Evolutionary conservation across 495 filamentous ascomycete genomes (phyloP).

Genomic region (Cudoniella acicularis): DNA sequence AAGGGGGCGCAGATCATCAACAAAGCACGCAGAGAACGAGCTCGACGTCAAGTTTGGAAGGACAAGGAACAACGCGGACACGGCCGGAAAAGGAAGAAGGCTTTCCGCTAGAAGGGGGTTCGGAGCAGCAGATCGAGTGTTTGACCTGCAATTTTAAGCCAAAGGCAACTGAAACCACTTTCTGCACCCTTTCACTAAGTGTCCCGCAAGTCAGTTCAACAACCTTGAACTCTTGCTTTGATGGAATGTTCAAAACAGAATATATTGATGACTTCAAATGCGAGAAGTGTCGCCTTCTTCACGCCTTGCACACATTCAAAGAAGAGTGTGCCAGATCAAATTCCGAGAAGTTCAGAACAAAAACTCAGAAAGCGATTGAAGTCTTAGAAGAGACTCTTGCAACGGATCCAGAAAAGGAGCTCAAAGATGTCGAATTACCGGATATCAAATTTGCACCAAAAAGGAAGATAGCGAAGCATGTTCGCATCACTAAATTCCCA

Average conservation of each 20-base stretch:
- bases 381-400: slow-evolving; percentile 59
- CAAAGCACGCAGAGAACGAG: too few species aligned
- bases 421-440: slow-evolving; percentile 69
- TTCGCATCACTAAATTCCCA: slow-evolving; percentile 80
- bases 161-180: slow-evolving; percentile 73
- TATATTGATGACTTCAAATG: slow-evolving; percentile 96
- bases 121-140: slow-evolving; percentile 93
- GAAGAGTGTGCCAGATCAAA: slow-evolving; percentile 42
- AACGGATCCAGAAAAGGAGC: slow-evolving; percentile 68
- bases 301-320: slow-evolving; percentile 56
- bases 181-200: slow-evolving; percentile 88
- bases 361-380: slow-evolving; percentile 51
- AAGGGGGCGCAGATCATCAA: too few species aligned
- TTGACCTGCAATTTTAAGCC: slow-evolving; percentile 85
- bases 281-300: slow-evolving; percentile 82
- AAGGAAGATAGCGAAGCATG: slow-evolving; percentile 78
- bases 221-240: slow-evolving; percentile 65
- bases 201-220: slow-evolving; percentile 68
- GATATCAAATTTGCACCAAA: slow-evolving; percentile 69
- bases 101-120: slow-evolving; percentile 80
- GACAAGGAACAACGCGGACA: slow-evolving; percentile 12
- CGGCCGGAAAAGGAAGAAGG: slow-evolving; percentile 55
- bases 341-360: slow-evolving; percentile 35
- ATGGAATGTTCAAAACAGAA: slow-evolving; percentile 90
- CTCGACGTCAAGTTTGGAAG: slow-evolving; percentile 29